phyloP scores from a whole-genome alignment of 2,329 filamentous ascomycete species.

The Phoma herbarum region DNA sequence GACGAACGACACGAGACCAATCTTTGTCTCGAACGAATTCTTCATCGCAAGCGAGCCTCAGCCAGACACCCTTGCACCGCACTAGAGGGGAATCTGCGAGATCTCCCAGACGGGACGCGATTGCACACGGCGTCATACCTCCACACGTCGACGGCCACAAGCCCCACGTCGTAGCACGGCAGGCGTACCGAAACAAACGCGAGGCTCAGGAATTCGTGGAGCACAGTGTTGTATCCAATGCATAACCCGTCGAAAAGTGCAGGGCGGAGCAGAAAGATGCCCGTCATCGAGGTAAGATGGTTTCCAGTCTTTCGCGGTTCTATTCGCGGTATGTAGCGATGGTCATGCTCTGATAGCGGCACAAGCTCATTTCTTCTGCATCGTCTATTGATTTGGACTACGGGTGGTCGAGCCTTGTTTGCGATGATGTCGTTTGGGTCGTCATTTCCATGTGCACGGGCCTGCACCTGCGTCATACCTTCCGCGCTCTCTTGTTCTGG shows the following conservation, averaged over 20 bases:
- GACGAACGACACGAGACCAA: slow-evolving; percentile 2
- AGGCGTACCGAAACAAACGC: slow-evolving; percentile 18
- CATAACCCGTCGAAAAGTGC: slow-evolving; percentile 25
- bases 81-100: slow-evolving; percentile 32
- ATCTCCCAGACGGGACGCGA: slow-evolving; percentile 34
- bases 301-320: slow-evolving; percentile 7
- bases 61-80: slow-evolving; percentile 30
- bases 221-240: slow-evolving; percentile 22
- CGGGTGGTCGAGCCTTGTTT: slow-evolving; percentile 16
- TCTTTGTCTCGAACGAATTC: slow-evolving; percentile 9
- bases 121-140: slow-evolving; percentile 39
- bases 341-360: slow-evolving; percentile 7
- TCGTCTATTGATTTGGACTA: slow-evolving; percentile 21
- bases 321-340: slow-evolving; percentile 1
- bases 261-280: slow-evolving; percentile 38
- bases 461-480: slow-evolving; percentile 27
- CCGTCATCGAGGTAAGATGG: slow-evolving; percentile 48
- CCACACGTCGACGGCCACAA: slow-evolving; percentile 23
- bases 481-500: slow-evolving; percentile 37
- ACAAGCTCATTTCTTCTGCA: slow-evolving; percentile 24
- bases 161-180: slow-evolving; percentile 28
- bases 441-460: slow-evolving; percentile 34
- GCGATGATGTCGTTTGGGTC: slow-evolving; percentile 38
- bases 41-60: slow-evolving; percentile 13
- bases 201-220: slow-evolving; percentile 14